Base-by-base conservation (phyloP, 495 filamentous ascomycete genomes). In the Hyaloscypha variabilis region DNA sequence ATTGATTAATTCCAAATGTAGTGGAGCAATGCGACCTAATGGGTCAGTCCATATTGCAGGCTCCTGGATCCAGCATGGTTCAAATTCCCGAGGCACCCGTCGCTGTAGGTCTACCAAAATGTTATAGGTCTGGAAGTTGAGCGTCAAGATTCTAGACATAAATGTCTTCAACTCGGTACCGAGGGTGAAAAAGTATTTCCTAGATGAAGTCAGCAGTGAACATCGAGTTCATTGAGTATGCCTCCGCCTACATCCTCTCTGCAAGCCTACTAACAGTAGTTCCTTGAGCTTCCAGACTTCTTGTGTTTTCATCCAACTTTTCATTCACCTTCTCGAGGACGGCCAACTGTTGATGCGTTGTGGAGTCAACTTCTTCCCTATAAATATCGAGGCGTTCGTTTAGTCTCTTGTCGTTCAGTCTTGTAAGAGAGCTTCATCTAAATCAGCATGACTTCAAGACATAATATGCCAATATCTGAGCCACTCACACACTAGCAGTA, bases 401-500 rank as follows among this genome's bases (percentile, higher is more conserved):
- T 26, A 63, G 2, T n/a, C 6, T 63, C 21, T 51, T 63, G 3
- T 23, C 42, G 8, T 6, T 34, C 60, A 63, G 24, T 23, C 54
- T 63, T 46, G 60, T 53, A 21, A 61, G 6, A 5, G 39, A 36
- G 24, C 60, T 63, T n/a, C n/a, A 25, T 10, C 51, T 11, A 24
- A 5, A 19, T 25, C 51, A 24, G 19, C 26, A 19, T 53, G 3
- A 24, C 6, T 28, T 3, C 51, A 25, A 10, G 6, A 25, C 3
- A 28, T 53, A 4, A 53, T n/a, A n/a, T n/a, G 49, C 6, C 5
- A 52, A 52, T 52, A 19, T 42, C 39, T 2, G 19, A 28, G 25
- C 24, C 3, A 66, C 56, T 66, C 49, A 73, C 64, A 72, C 61
- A 54, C 69, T 72, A 11, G 72, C 67, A 1, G 74, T 76, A 25